Evolutionary conservation across 2,329 filamentous ascomycete species (phyloP).

Genomic region (Ophiostoma montium): DNA sequence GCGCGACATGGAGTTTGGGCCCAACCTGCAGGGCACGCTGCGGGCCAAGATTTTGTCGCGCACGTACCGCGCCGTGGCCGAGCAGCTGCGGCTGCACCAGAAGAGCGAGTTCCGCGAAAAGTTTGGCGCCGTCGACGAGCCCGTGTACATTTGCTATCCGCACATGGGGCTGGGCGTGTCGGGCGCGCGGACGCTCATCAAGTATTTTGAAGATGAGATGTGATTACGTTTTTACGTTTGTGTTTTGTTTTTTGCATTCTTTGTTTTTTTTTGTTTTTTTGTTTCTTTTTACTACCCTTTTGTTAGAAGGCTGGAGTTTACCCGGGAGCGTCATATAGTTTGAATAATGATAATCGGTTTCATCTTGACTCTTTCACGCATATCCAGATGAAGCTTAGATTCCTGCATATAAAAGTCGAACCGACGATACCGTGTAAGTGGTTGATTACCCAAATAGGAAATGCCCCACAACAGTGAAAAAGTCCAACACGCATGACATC

Average conservation of each 20-base stretch:
- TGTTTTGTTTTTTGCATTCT: not conserved
- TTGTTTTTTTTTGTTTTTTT: not conserved
- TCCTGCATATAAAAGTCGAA: too few relatives aligned
- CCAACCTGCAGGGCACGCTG: conserved; percentile 68
- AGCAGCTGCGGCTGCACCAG: conserved; percentile 66
- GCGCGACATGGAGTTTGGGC: conserved; percentile 58
- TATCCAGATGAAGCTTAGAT: too few relatives aligned
- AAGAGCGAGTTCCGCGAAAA: conserved; percentile 88
- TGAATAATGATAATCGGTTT: too few relatives aligned
- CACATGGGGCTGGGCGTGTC: conserved; percentile 69
- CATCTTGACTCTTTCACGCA: too few relatives aligned
- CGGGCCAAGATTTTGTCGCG: conserved; percentile 69
- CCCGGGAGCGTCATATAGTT: too few relatives aligned
- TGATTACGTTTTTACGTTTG: not conserved
- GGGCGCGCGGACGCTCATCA: conserved; percentile 73
- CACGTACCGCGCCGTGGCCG: conserved; percentile 70
- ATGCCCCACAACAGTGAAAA: too few relatives aligned
- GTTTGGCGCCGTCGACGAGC: conserved; percentile 71
- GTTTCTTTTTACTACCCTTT: not conserved
- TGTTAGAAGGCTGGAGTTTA: too few relatives aligned
- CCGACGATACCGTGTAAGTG: too few relatives aligned
- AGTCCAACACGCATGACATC: too few relatives aligned
- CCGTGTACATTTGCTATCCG: conserved; percentile 82
- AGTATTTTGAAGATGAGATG: conserved; percentile 64
- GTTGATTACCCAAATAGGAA: too few relatives aligned